phyloP scores from a whole-genome alignment of 2,329 filamentous ascomycete species.

The Ambrosiella beaveri region DNA sequence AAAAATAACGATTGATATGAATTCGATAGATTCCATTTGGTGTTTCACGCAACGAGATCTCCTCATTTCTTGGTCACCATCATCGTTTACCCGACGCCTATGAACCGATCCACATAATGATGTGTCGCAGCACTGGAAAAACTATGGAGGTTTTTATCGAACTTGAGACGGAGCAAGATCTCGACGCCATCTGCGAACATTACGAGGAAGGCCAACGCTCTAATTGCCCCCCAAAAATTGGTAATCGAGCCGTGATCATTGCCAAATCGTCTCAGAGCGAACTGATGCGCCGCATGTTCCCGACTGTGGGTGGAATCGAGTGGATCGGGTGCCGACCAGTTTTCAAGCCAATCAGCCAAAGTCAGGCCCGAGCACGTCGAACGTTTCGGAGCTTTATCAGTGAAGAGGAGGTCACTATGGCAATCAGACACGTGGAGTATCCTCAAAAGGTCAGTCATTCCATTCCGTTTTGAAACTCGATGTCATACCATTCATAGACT shows the following conservation, averaged over 20 bases:
- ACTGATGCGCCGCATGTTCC: constrained; percentile 47
- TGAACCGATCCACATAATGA: constrained; percentile 45
- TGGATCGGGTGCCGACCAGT: constrained; percentile 34
- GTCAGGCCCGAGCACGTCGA: constrained; percentile 21
- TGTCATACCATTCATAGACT: constrained; percentile 9
- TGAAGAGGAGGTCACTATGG: constrained; percentile 45
- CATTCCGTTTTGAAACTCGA: background rate
- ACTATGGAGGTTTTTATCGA: constrained; percentile 45
- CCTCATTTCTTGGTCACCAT: constrained; percentile 42
- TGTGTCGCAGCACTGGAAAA: constrained; percentile 45
- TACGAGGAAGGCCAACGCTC: constrained; percentile 23
- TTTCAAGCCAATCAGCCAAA: constrained; percentile 16
- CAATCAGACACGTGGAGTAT: constrained; percentile 45
- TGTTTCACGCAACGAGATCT: constrained; percentile 34
- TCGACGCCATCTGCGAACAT: constrained; percentile 33
- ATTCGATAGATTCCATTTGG: constrained; percentile 35
- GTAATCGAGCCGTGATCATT: constrained; percentile 39
- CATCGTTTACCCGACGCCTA: constrained; percentile 35
- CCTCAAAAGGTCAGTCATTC: constrained; percentile 38
- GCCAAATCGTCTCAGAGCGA: constrained; percentile 36
- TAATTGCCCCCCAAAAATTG: constrained; percentile 31
- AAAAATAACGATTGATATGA: background rate
- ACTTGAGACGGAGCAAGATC: constrained; percentile 35
- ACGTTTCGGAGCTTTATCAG: constrained; percentile 42
- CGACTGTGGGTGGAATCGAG: constrained; percentile 34